phyloP scores from a whole-genome alignment of 225 moss, liverwort and hornwort genomes.

The Straminergon stramineum region DNA sequence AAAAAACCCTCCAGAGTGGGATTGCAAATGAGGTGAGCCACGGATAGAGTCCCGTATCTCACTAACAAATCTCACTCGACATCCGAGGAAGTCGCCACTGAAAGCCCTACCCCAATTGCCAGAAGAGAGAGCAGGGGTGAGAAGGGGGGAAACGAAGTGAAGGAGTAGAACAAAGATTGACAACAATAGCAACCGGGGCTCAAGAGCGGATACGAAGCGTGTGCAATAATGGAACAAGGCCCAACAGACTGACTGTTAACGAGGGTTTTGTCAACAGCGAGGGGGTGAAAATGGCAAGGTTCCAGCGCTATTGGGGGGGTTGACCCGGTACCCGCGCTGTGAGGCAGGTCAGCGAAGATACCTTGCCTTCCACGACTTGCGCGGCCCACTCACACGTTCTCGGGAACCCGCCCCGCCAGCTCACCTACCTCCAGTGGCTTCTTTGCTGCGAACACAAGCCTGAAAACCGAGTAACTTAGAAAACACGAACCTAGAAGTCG shows the following conservation, averaged over 20 bases:
- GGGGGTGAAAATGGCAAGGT: background rate
- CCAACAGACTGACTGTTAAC: background rate
- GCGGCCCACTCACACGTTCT: conserved; percentile 32
- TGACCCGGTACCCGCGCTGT: conserved; percentile 12
- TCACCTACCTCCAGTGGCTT: background rate
- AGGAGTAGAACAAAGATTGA: background rate
- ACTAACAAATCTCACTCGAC: background rate
- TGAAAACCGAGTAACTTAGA: too few species aligned
- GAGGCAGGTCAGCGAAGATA: conserved; percentile 23
- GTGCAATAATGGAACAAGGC: conserved; percentile 15
- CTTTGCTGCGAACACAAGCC: background rate
- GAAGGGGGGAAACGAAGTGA: background rate
- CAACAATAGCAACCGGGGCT: background rate
- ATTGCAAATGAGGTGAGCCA: background rate
- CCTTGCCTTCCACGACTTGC: conserved; percentile 25
- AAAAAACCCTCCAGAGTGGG: background rate
- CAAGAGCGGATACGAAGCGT: background rate
- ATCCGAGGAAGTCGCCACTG: background rate
- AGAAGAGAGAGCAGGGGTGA: background rate
- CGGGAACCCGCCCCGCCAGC: background rate
- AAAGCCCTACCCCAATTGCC: background rate
- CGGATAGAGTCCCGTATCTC: background rate
- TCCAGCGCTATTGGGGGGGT: conserved; percentile 24
- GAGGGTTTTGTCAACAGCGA: conserved; percentile 26
- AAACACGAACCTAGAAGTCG: background rate